Base-by-base conservation (phyloP, 768 basidiomycete species). In the Chlorophyllum brunneum region DNA sequence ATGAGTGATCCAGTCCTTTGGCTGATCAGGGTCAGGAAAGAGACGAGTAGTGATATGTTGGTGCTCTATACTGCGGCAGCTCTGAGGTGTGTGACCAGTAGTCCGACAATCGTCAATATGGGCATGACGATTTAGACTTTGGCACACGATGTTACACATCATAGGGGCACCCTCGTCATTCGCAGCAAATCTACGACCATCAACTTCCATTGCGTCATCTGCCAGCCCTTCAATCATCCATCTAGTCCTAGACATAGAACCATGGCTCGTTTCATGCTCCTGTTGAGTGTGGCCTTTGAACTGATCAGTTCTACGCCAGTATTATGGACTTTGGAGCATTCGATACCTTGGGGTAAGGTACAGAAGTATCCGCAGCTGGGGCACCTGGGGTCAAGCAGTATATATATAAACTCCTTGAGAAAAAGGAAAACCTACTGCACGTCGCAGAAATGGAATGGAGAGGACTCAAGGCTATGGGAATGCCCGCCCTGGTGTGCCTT, bases 241-340 rank as follows among this genome's bases (percentile, higher is more conserved):
- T 36, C 70, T 69, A 0, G 79, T 77, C 50, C 66, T 71, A 0
- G 80, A 77, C 82, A 84, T 84, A 1, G 80, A 82, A 4, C 83
- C 84, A 52, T 85, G 83, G 13, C 70, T 71, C 0, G 83, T 85
- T 38, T 83, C 81, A 33, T 85, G 83, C 39, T 81, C 79, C 54
- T 75, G 71, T 51, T 85, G 81, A 0, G 78, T 50, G 51, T 85
- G 83, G 0, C 78, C 83, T 85, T 11, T 18, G 11, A 24, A 18
- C 13, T 4, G 18, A 37, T 7, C 11, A n/a, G n/a, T n/a, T n/a
- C n/a, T n/a, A n/a, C n/a, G n/a, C n/a, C 18, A 5, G 27, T 6
- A 39, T 20, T 40, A 47, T 67, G 31, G 53, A 83, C 82, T n/a
- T n/a, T n/a, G n/a, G n/a, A n/a, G n/a, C n/a, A n/a, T n/a, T n/a